A percentile compares a stretch with the other conserved stretches of the same genome.
Conservation (phyloP, 73 alveolate genomes). For the Blepharisma japonicum region DNA sequence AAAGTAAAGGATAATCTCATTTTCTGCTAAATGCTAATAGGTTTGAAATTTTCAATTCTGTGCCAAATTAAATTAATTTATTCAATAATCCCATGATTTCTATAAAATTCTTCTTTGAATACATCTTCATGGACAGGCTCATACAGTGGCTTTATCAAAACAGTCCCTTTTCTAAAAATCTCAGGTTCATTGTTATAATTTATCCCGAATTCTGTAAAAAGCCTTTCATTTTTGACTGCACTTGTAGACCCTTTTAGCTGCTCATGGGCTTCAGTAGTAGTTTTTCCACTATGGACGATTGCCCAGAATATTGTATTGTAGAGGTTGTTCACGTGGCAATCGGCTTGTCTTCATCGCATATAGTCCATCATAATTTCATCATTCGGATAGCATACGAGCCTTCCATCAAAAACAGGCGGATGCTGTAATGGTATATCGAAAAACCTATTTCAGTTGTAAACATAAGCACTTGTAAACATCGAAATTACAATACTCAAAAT, state of each 20-base stretch:
- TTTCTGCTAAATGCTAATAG: too few relatives aligned
- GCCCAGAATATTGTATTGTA: constrained; percentile 97
- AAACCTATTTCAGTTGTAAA: constrained; percentile 65
- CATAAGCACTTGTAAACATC: constrained; percentile 88
- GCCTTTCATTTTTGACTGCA: constrained; percentile 89
- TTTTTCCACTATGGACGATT: constrained; percentile 73
- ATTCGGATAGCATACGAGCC: constrained; percentile 94
- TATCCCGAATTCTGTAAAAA: constrained; percentile 79
- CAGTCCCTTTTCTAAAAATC: constrained; percentile 62
- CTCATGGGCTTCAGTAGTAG: constrained; percentile 77
- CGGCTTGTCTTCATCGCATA: constrained; percentile 93
- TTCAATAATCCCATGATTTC: background rate
- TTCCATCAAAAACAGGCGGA: constrained; percentile 95
- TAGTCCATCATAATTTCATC: constrained; percentile 84
- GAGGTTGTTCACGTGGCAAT: constrained; percentile 92
- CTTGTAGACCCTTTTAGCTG: constrained; percentile 77
- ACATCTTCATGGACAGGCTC: background rate
- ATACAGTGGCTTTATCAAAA: background rate
- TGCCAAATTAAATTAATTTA: background rate
- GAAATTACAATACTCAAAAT: constrained; percentile 82
- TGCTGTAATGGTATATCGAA: constrained; percentile 45
- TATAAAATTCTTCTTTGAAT: background rate
- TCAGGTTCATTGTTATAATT: constrained; percentile 87
- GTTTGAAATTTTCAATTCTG: too few relatives aligned
- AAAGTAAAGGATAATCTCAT: too few relatives aligned